These are phyloP conservation scores for Suhomyces coccinellae DNA, from an alignment of 1,139 yeast species.

Conservation along the genomic window DNA sequence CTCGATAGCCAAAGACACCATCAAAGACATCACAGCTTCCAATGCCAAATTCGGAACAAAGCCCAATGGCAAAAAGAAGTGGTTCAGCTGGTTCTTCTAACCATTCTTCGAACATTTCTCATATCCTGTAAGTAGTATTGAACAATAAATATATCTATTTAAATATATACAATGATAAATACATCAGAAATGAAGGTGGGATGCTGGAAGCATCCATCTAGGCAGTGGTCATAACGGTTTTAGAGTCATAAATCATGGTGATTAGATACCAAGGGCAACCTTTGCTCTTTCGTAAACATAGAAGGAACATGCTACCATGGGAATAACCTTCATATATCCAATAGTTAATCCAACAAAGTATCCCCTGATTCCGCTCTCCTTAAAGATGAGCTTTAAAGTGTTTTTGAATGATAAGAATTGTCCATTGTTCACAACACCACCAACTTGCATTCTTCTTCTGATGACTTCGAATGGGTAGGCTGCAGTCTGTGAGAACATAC, in stretches of 20 bases:
- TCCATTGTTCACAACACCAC: constrained; percentile 72
- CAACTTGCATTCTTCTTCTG: constrained; percentile 94
- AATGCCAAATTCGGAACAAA: constrained; percentile 53
- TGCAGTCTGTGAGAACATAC: constrained; percentile 93
- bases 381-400: constrained; percentile 58
- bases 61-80: constrained; percentile 53
- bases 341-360: constrained; percentile 92
- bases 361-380: constrained; percentile 78
- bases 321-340: constrained; percentile 91
- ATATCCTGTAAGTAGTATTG: constrained; percentile 8
- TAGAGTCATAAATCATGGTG: constrained; percentile 6
- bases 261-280: constrained; percentile 54
- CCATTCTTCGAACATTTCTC: not conserved
- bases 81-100: constrained; percentile 58
- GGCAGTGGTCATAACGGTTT: constrained; percentile 2
- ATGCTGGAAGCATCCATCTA: not conserved
- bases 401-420: constrained; percentile 54
- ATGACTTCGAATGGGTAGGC: constrained; percentile 96
- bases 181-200: constrained; percentile 1
- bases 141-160: constrained; percentile 6
- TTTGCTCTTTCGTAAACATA: constrained; percentile 91
- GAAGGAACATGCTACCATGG: constrained; percentile 97
- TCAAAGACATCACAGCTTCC: constrained; percentile 41
- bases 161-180: constrained; percentile 4
- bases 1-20: constrained; percentile 35